A percentile compares a stretch with the other conserved stretches of the same genome.
Evolutionary conservation across 805 yeast genomes (phyloP).

Genomic region (Hanseniaspora lachancei): DNA sequence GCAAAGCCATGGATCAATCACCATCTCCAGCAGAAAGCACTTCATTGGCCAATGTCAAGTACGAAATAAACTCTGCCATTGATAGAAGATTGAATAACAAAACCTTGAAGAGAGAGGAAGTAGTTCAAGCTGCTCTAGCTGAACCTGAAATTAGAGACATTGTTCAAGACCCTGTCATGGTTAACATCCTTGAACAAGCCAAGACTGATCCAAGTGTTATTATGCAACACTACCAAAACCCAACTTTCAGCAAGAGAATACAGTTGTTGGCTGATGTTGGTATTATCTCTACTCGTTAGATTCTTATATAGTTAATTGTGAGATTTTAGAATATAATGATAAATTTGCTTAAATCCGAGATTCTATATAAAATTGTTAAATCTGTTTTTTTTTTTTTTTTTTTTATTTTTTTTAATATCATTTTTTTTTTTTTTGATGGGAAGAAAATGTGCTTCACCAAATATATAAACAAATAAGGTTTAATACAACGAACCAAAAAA

Average conservation of each 20-base stretch:
- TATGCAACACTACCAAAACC: constrained; percentile 95
- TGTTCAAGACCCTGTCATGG: constrained; percentile 91
- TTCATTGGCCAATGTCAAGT: constrained; percentile 32
- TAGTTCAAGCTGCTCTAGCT: constrained; percentile 74
- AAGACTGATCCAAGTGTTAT: constrained; percentile 90
- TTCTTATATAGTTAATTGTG: background rate
- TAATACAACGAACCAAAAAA: too few relatives aligned
- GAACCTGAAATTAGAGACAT: constrained; percentile 91
- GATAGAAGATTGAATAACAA: constrained; percentile 49
- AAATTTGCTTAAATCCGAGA: too few relatives aligned
- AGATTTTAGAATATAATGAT: too few relatives aligned
- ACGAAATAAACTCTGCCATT: constrained; percentile 51
- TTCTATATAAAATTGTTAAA: background rate
- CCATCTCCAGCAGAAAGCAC: constrained; percentile 14
- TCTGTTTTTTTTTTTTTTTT: background rate
- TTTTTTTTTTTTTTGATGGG: too few relatives aligned
- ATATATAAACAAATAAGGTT: too few relatives aligned
- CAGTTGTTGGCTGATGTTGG: constrained; percentile 90
- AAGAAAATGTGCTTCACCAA: too few relatives aligned
- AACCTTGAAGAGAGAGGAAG: constrained; percentile 65
- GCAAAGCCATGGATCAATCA: constrained; percentile 66
- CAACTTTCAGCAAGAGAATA: constrained; percentile 78
- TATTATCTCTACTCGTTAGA: constrained; percentile 62
- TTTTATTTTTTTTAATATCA: too few relatives aligned
- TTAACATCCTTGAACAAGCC: constrained; percentile 85